These are phyloP conservation scores for Colletotrichum sublineola DNA, from an alignment of 2,329 filamentous ascomycete genomes.

Conservation along the genomic window DNA sequence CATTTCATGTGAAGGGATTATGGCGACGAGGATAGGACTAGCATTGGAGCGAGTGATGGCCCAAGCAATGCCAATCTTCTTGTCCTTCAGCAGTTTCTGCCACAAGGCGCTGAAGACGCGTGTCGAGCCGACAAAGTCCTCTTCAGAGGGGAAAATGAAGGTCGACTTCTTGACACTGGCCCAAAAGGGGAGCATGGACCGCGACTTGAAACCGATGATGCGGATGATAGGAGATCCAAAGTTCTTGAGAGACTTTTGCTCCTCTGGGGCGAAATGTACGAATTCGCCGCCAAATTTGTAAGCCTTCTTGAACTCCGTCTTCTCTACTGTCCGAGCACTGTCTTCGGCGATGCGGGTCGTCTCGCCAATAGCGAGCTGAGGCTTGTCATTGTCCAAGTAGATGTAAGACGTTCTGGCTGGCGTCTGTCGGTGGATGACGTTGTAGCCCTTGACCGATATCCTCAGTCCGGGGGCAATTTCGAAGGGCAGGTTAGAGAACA, in stretches of 20 bases:
- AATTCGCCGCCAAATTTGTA: slow-evolving; percentile 97
- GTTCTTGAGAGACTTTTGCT: slow-evolving; percentile 80
- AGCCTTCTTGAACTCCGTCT: slow-evolving; percentile 86
- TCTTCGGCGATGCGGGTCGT: slow-evolving; percentile 84
- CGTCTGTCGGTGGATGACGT: slow-evolving; percentile 86
- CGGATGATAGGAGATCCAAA: slow-evolving; percentile 88
- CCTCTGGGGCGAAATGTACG: slow-evolving; percentile 86
- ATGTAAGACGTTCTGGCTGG: slow-evolving; percentile 88
- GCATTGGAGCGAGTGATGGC: slow-evolving; percentile 87
- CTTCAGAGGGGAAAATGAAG: slow-evolving; percentile 95
- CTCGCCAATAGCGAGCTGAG: slow-evolving; percentile 82
- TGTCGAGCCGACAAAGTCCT: slow-evolving; percentile 89
- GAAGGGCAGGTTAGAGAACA: slow-evolving; percentile 89
- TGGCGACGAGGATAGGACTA: slow-evolving; percentile 81
- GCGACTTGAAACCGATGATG: slow-evolving; percentile 93
- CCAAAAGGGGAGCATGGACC: slow-evolving; percentile 82
- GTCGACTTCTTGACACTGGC: slow-evolving; percentile 87
- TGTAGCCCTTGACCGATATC: slow-evolving; percentile 95
- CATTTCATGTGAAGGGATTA: slow-evolving; percentile 80
- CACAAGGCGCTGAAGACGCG: slow-evolving; percentile 93
- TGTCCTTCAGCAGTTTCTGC: slow-evolving; percentile 82
- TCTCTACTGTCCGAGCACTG: slow-evolving; percentile 81
- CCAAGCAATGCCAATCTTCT: slow-evolving; percentile 91
- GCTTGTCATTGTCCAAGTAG: slow-evolving; percentile 86
- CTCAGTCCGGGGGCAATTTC: slow-evolving; percentile 87